Percentiles rank a stretch among this genome's conserved stretches.
phyloP scores from a whole-genome alignment of 1,284 basidiomycete genomes.

The Pterulicium gracile region DNA sequence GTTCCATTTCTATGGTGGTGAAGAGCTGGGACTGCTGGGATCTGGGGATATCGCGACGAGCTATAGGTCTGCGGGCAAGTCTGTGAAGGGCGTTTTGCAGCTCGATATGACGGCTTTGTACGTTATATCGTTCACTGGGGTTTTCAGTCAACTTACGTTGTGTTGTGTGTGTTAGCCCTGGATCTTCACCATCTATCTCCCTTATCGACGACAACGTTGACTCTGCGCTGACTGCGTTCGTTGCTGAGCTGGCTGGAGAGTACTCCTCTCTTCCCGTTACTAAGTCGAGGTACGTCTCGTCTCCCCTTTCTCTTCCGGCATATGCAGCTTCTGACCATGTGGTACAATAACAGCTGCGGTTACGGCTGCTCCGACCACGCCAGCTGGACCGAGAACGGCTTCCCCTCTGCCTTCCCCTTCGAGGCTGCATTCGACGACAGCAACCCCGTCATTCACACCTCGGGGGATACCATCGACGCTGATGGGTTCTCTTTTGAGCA shows the following conservation, averaged over 20 bases:
- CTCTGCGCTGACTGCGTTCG: background rate
- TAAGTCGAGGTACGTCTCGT: background rate
- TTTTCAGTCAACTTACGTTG: no score
- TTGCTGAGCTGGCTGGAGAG: background rate
- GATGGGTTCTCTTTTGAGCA: background rate
- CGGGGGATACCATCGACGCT: background rate
- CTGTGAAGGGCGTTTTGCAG: conserved; percentile 29
- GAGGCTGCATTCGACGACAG: background rate
- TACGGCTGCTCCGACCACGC: conserved; percentile 1
- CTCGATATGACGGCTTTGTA: conserved; percentile 9
- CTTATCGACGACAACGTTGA: background rate
- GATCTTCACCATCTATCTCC: background rate
- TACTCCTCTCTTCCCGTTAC: background rate
- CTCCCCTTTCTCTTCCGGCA: background rate
- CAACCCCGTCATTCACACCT: background rate
- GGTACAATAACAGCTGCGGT: background rate
- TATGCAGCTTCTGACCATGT: no score
- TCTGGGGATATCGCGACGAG: conserved; percentile 37
- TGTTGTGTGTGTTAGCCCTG: background rate
- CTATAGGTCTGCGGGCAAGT: conserved; percentile 28
- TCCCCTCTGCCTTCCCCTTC: background rate
- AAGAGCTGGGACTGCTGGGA: conserved; percentile 45
- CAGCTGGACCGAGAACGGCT: conserved; percentile 1
- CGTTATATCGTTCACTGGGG: background rate
- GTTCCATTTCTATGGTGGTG: conserved; percentile 45